Conservation (phyloP, 768 basidiomycete species). For the Auricularia sp. region DNA sequence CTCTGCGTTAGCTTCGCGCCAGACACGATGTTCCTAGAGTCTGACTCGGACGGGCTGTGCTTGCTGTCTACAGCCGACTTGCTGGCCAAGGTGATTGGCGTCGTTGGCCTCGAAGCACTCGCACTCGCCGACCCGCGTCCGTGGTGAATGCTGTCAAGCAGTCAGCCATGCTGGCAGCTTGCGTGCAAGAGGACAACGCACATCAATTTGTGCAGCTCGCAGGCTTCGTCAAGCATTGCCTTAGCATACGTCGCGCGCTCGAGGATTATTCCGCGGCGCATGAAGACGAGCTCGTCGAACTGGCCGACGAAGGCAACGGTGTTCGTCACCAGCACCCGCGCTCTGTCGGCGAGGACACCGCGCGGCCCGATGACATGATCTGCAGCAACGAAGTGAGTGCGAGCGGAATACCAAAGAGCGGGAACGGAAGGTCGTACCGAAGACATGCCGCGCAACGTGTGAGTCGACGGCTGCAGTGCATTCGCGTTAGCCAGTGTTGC, state of each 20-base stretch:
- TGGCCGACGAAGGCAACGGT: constrained; percentile 70
- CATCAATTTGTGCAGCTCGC: constrained; percentile 70
- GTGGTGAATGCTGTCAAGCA: constrained; percentile 20
- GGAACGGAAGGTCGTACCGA: constrained; percentile 36
- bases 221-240: constrained; percentile 48
- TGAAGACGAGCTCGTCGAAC: constrained; percentile 63
- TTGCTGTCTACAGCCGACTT: not conserved
- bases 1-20: constrained; percentile 18
- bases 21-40: not conserved
- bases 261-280: constrained; percentile 74
- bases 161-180: not conserved
- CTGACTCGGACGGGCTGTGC: not conserved
- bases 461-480: constrained; percentile 59
- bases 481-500: no score
- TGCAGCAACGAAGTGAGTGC: constrained; percentile 18
- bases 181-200: constrained; percentile 25
- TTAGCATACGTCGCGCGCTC: constrained; percentile 61
- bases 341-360: constrained; percentile 74
- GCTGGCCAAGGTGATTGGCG: constrained; percentile 26
- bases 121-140: constrained; percentile 35
- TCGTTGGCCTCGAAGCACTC: constrained; percentile 42
- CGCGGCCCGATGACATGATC: constrained; percentile 81
- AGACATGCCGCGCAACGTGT: constrained; percentile 82
- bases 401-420: not conserved
- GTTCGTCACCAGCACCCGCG: constrained; percentile 80